phyloP scores from a whole-genome alignment of 768 basidiomycete species.

The Trametes villosa region DNA sequence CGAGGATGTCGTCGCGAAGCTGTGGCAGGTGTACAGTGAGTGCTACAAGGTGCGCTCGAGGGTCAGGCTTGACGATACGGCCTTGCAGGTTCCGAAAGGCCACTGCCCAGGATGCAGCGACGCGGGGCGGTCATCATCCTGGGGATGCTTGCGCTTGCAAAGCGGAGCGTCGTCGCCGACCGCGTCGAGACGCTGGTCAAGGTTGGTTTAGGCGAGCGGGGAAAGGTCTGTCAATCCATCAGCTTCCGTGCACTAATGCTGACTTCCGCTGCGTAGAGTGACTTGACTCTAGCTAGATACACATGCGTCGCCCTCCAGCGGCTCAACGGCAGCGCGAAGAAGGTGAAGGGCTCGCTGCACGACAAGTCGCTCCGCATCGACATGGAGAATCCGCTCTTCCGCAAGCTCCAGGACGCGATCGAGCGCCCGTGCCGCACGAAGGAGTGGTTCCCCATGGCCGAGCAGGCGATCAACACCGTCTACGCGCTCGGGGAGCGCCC shows the following conservation, averaged over 20 bases:
- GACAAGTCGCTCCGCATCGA: conserved; percentile 86
- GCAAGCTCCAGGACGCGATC: conserved; percentile 78
- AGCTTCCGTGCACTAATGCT: not conserved
- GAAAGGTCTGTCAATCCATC: conserved; percentile 59
- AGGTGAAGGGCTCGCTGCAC: conserved; percentile 92
- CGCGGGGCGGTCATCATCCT: conserved; percentile 94
- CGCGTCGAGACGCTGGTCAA: conserved; percentile 83
- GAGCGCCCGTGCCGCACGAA: conserved; percentile 80
- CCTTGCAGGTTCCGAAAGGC: conserved; percentile 65
- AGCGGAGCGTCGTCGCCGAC: conserved; percentile 75
- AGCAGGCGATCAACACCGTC: conserved; percentile 95
- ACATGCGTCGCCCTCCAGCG: conserved; percentile 93
- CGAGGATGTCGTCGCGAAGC: conserved; percentile 81
- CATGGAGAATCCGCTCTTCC: conserved; percentile 88
- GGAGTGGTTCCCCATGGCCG: conserved; percentile 97
- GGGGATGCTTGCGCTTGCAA: conserved; percentile 95
- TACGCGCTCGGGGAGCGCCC: conserved; percentile 95
- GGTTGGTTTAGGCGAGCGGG: conserved; percentile 83
- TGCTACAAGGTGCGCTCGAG: conserved; percentile 6
- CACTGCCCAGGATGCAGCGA: conserved; percentile 83
- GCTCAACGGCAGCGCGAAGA: conserved; percentile 93
- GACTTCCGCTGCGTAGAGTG: conserved; percentile 52
- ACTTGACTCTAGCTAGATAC: conserved; percentile 89
- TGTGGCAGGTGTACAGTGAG: conserved; percentile 97
- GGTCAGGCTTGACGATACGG: not conserved